Base-by-base conservation (phyloP, 225 moss, liverwort and hornwort species). In the Lunularia cruciata region DNA sequence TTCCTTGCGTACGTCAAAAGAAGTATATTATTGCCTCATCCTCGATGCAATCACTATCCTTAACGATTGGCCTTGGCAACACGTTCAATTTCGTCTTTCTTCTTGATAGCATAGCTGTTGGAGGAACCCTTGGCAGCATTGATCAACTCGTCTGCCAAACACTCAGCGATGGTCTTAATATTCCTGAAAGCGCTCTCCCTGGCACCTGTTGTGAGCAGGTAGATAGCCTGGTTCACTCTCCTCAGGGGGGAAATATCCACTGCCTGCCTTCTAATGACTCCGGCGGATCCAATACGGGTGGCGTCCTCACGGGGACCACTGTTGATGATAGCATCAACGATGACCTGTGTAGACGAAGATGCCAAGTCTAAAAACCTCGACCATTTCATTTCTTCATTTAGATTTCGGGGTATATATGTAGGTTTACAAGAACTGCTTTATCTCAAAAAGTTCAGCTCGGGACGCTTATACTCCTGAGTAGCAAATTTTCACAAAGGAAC, bases 1-100 rank as follows among this genome's bases (percentile, higher is more conserved):
- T 20, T 49, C 49, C 49, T 49, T 20, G 16, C n/a, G 6, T 20
- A 6, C 49, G 16, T 18, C 14, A 18, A 13, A 49, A 49, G n/a
- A 14, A 18, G 7, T 18, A 20, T 49, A 49, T 49, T 6, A 1
- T 1, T 49, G 22, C 49, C 49, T 49, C 12, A 16, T 43, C 43
- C 43, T 43, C 16, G 16, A 16, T 43, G 16, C 43, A 43, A 43
- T 43, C 16, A 43, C 1, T 10, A 43, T 16, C 43, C n/a, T 54
- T 83, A 93, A 82, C 90, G 88, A 83, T 92, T 92, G 63, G 92
- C 92, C 84, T 90, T 93, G 45, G 90, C 90, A 52, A 93, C 90
- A 74, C 85, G 92, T 77, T 93, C 88, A 64, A 93, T 90, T 76
- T 93, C 90, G 40, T 93, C 92, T 77, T 93, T 93, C 68, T 90